phyloP scores from a whole-genome alignment of 129 eudicot species.

The Centella asiatica region DNA sequence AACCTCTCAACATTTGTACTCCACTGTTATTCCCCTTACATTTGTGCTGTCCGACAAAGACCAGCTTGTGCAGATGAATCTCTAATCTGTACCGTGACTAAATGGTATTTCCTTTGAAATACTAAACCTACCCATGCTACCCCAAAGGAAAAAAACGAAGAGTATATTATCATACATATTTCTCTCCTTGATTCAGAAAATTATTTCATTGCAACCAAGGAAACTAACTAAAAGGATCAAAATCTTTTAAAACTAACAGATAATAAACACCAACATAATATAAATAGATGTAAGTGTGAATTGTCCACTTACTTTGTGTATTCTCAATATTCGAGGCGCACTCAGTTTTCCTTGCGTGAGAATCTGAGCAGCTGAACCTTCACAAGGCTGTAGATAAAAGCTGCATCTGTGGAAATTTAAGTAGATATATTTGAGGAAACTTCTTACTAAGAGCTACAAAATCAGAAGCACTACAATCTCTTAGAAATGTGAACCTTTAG shows the following conservation, averaged over 20 bases:
- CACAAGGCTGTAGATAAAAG: conserved; percentile 82
- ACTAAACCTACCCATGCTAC: no score
- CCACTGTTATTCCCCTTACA: not conserved
- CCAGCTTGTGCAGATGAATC: no score
- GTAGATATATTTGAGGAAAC: conserved; percentile 3
- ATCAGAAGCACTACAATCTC: conserved; percentile 3
- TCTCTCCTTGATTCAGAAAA: no score
- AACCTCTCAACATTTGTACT: no score
- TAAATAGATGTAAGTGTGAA: no score
- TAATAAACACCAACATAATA: not conserved
- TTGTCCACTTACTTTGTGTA: conserved; percentile 85
- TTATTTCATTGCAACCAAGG: no score
- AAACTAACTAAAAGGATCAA: not conserved
- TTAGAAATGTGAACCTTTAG: not conserved
- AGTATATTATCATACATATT: no score
- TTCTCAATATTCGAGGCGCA: conserved; percentile 92
- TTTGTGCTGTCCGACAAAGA: not conserved
- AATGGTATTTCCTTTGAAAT: no score
- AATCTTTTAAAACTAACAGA: not conserved
- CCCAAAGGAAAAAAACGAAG: no score
- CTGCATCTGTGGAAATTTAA: conserved; percentile 65
- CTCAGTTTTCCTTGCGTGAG: conserved; percentile 89
- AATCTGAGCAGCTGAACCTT: conserved; percentile 90
- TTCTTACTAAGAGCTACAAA: conserved; percentile 14
- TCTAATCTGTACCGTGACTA: no score